Base-by-base conservation (phyloP, 495 filamentous ascomycete genomes). In the Sordaria brevicollis region DNA sequence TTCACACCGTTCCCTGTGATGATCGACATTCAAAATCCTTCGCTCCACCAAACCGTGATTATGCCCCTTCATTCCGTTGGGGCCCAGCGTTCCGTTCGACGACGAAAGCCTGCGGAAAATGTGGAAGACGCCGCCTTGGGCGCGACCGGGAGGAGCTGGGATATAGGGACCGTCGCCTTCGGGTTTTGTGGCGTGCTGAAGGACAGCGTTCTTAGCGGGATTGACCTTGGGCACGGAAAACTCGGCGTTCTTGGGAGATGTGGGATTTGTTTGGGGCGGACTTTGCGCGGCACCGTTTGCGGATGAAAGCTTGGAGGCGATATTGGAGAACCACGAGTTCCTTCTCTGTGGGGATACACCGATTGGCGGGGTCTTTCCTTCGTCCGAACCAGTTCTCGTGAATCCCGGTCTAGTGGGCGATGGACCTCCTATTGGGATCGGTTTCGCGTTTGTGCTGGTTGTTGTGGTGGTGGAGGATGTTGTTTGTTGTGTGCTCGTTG, bases 281-380 rank as follows among this genome's bases (percentile, higher is more conserved):
- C 78, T 80, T 65, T 77, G 67, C 81, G 80, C 38, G 83, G 81
- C 35, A 79, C 84, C 65, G 74, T 76, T 31, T 84, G 85, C n/a
- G 15, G 87, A 90, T 11, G 92, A 93, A 81, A 99, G 97, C 76
- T 95, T 97, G 70, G 93, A 96, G 72, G 93, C 96, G 67, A 97
- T 85, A 71, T 87, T 96, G 35, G 91, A 92, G 70, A 99, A 91
- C 94, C 94, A 99, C 25, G 93, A 96, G 43, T 87, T 90, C 69
- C 90, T 84, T 68, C 93, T 83, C 67, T 84, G 81, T 1, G 81
- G 76, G 2, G 83, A 72, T 6, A 79, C 72, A 49, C 78, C 66
- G 41, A 72, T 71, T 35, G 71, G 33, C 1, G 65, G 29, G 10
- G 69, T 35, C 33, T 70, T 71, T 74, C 79, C 81, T 54, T 86